A percentile compares a stretch with the other conserved stretches of the same genome.
These are phyloP conservation scores for Pythium folliculosum DNA, from an alignment of 352 stramenopile species.

Conservation along the genomic window DNA sequence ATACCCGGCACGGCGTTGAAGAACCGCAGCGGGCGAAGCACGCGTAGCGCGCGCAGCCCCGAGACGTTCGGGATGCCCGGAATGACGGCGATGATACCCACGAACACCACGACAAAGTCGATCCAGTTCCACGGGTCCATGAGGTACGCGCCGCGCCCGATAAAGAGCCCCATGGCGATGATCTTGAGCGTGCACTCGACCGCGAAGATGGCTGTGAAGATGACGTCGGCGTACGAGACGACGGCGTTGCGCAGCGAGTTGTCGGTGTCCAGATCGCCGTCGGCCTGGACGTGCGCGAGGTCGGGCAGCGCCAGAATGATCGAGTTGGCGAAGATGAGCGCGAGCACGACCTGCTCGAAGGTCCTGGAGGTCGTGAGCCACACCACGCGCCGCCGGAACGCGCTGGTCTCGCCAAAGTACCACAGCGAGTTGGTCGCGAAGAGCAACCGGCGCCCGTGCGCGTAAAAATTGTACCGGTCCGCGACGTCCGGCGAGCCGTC, in stretches of 20 bases:
- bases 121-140: slow-evolving; percentile 89
- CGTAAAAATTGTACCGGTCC: slow-evolving; percentile 65
- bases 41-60: slow-evolving; percentile 39
- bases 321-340: slow-evolving; percentile 79
- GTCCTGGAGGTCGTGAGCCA: slow-evolving; percentile 50
- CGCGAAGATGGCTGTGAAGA: slow-evolving; percentile 72
- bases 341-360: slow-evolving; percentile 78
- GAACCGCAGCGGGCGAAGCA: slow-evolving; percentile 46
- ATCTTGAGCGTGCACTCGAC: slow-evolving; percentile 89
- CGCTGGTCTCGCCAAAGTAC: slow-evolving; percentile 49
- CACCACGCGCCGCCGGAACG: slow-evolving; percentile 43
- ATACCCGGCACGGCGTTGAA: slow-evolving; percentile 49
- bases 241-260: slow-evolving; percentile 50
- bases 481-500: slow-evolving; percentile 41
- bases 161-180: slow-evolving; percentile 76
- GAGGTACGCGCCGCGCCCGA: slow-evolving; percentile 66
- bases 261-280: slow-evolving; percentile 37
- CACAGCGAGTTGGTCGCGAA: slow-evolving; percentile 57
- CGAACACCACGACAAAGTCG: slow-evolving; percentile 86
- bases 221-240: slow-evolving; percentile 45
- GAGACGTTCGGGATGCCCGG: slow-evolving; percentile 49
- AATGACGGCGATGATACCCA: slow-evolving; percentile 50
- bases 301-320: slow-evolving; percentile 77
- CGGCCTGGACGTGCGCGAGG: slow-evolving; percentile 41
- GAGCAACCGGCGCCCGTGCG: slow-evolving; percentile 51